Conservation (phyloP, 169 alveolate species). For the Eimeria sp. region DNA sequence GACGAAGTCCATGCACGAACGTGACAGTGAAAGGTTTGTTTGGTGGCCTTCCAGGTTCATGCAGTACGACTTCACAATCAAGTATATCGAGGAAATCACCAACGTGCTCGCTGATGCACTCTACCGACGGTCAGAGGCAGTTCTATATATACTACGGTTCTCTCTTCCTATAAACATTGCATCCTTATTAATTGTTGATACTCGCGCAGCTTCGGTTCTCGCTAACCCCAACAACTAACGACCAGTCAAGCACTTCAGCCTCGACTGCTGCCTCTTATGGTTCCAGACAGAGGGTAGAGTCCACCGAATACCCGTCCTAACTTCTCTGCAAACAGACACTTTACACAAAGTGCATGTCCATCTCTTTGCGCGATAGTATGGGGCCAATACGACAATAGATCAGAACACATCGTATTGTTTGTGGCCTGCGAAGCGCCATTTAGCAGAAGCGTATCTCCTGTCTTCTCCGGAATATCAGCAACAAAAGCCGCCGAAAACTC, state of each 20-base stretch:
- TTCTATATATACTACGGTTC: not conserved
- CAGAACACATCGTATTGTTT: not conserved
- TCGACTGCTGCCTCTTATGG: too few relatives aligned
- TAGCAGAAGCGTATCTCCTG: not conserved
- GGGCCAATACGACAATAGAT: too few relatives aligned
- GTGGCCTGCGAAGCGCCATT: not conserved
- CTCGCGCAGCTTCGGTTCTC: not conserved
- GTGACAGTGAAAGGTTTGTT: not conserved
- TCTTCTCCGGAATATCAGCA: not conserved
- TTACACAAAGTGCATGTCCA: not conserved
- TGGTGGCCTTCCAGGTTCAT: not conserved
- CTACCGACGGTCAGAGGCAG: too few relatives aligned
- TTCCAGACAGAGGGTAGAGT: too few relatives aligned
- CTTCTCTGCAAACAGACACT: too few relatives aligned
- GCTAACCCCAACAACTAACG: not conserved
- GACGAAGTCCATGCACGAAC: not conserved
- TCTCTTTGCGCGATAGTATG: not conserved
- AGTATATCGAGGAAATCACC: not conserved
- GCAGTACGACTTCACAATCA: not conserved
- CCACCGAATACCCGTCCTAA: too few relatives aligned
- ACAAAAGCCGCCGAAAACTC: not conserved
- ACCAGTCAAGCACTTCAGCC: not conserved
- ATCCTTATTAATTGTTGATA: too few relatives aligned
- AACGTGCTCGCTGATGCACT: too few relatives aligned
- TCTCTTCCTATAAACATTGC: not conserved